phyloP scores from a whole-genome alignment of 129 eudicot species.

The Glebionis coronaria region DNA sequence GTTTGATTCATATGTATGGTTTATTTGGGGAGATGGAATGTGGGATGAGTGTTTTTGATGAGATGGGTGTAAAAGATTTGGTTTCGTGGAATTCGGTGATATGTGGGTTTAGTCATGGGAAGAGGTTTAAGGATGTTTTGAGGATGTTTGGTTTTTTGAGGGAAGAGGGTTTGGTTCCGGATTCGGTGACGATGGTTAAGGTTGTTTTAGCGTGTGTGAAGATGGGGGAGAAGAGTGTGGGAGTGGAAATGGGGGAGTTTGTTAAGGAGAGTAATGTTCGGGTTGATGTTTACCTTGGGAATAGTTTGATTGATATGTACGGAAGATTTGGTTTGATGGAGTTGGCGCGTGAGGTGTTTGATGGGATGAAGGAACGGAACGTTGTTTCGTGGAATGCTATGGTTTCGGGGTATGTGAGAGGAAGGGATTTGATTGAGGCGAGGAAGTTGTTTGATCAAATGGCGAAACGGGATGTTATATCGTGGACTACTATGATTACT shows the following conservation, averaged over 20 bases:
- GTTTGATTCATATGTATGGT: constrained; percentile 62
- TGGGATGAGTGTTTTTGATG: constrained; percentile 53
- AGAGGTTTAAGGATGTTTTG: constrained; percentile 48
- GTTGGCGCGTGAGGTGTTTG: constrained; percentile 44
- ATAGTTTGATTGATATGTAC: constrained; percentile 62
- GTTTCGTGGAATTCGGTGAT: constrained; percentile 72
- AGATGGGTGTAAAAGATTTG: constrained; percentile 68
- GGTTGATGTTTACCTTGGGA: constrained; percentile 69
- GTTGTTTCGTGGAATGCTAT: constrained; percentile 71
- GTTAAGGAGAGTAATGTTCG: constrained; percentile 28
- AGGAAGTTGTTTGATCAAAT: constrained; percentile 50
- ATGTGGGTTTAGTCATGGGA: constrained; percentile 53
- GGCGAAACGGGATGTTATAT: constrained; percentile 56
- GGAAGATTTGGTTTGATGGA: constrained; percentile 43
- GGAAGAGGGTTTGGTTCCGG: constrained; percentile 44
- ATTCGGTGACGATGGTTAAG: constrained; percentile 67
- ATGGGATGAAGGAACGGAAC: constrained; percentile 53
- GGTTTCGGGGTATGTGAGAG: constrained; percentile 47
- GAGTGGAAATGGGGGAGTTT: background rate
- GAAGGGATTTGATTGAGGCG: constrained; percentile 46
- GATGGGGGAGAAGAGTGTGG: constrained; percentile 38
- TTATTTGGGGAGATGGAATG: constrained; percentile 38
- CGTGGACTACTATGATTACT: constrained; percentile 67
- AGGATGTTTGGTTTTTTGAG: constrained; percentile 36
- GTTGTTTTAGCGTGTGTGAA: constrained; percentile 54